These are phyloP conservation scores for Backusella parvicylindrica DNA, from an alignment of 192 early-diverging fungal species.

Conservation along the genomic window DNA sequence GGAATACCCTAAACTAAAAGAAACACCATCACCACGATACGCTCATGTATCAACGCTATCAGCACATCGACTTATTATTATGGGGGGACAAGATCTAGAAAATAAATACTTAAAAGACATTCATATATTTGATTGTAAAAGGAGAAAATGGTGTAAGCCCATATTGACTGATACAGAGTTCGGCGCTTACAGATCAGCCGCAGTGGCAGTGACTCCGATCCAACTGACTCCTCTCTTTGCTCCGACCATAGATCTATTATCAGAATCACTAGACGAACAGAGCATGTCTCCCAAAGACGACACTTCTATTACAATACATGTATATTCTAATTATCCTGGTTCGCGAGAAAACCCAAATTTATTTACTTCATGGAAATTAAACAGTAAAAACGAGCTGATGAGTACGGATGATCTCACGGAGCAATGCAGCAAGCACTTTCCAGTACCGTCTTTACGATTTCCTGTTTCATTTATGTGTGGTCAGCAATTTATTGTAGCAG, in stretches of 20 bases:
- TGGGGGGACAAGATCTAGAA: conserved; percentile 73
- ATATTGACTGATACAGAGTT: conserved; percentile 66
- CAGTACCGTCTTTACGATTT: conserved; percentile 68
- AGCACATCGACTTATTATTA: conserved; percentile 56
- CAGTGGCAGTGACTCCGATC: conserved; percentile 47
- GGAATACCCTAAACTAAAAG: conserved; percentile 46
- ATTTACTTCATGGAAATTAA: conserved; percentile 64
- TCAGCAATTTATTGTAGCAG: conserved; percentile 61
- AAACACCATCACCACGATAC: conserved; percentile 63
- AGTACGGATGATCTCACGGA: conserved; percentile 61
- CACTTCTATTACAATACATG: conserved; percentile 27
- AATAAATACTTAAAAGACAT: conserved; percentile 75
- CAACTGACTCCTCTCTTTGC: not conserved
- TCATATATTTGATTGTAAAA: conserved; percentile 66
- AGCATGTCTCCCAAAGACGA: conserved; percentile 19
- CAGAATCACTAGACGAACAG: conserved; percentile 4
- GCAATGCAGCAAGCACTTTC: conserved; percentile 53
- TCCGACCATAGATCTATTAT: not conserved
- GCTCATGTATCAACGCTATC: conserved; percentile 69
- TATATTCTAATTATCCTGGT: conserved; percentile 66
- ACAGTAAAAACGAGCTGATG: conserved; percentile 42
- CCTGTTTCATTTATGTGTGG: conserved; percentile 68
- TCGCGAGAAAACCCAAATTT: conserved; percentile 53
- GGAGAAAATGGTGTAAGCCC: conserved; percentile 57
- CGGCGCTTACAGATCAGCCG: conserved; percentile 75